Evolutionary conservation across 176 grass and related monocot species (phyloP), one percentile per base, ranked within the genome.

Genomic region (Rhipidocladum racemiflorum): DNA sequence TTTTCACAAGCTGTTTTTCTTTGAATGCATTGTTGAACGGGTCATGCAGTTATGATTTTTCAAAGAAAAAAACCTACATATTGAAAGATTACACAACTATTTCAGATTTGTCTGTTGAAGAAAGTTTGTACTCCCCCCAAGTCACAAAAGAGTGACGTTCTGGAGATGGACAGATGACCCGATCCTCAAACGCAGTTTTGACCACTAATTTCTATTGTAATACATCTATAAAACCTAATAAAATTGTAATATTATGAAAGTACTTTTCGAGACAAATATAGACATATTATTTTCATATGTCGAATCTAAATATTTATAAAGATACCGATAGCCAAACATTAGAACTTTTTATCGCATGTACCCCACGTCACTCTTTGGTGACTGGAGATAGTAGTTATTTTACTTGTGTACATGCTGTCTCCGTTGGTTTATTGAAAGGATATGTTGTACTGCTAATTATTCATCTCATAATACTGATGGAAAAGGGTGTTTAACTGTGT

Each of bases 391-490:
- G 36, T 67, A 12, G 32, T 43, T 35, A 65, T 73, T 43, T 85
- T 35, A 0, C 13, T 73, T 55, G 25, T 61, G 38, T 4, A 75
- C 1, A 36, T 14, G 23, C 18, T 13, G 2, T 16, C 0, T 68
- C 6, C 48, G 44, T 45, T 84, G 45, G 12, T 76, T 45, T 61
- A 48, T 1, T 61, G n/a, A 57, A 57, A 77, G 36, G 9, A 61
- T 28, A 44, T 61, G 18, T 61, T 75, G 9, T 30, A 23, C 11
- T 72, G 7, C 13, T 81, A 51, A 62, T 28, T 14, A 7, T 5
- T n/a, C 59, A 7, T 59, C 69, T 73, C 35, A 51, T 77, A 61
- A 35, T 82, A 88, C 69, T 78, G 13, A 70, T 85, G 14, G 32
- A 56, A 77, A 71, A 5, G 14, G 6, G 28, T 75, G 44, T 10